phyloP scores from a whole-genome alignment of 2,329 filamentous ascomycete species.

The Ophiostoma sp. region DNA sequence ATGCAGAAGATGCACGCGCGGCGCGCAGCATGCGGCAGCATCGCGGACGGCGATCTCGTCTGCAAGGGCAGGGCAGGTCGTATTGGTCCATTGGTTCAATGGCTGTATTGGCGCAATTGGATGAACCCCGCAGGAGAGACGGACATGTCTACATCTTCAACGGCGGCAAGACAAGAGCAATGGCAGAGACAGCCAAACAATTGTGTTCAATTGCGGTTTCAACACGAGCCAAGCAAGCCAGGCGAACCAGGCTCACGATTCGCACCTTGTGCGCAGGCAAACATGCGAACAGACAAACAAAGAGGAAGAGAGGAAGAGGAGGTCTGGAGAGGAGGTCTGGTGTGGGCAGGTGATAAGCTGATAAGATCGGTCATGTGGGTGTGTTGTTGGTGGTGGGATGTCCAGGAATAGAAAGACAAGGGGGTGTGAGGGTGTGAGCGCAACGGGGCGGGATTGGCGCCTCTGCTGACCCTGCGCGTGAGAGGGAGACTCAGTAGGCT shows the following conservation, averaged over 20 bases:
- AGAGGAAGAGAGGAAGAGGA: not conserved
- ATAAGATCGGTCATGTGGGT: conserved; percentile 25
- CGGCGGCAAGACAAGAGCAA: not conserved
- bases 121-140: not conserved
- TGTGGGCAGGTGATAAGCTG: conserved; percentile 17
- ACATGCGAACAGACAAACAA: not conserved
- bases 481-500: not conserved
- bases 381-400: not conserved
- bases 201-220: too few species aligned
- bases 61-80: not conserved
- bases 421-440: conserved; percentile 18
- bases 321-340: too few species aligned
- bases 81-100: not conserved
- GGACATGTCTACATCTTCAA: not conserved
- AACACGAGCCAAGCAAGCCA: not conserved
- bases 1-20: not conserved
- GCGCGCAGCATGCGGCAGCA: not conserved
- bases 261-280: not conserved
- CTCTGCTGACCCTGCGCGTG: not conserved
- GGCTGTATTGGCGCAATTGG: not conserved
- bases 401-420: conserved; percentile 15
- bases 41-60: not conserved
- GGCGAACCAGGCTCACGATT: too few species aligned
- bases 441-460: conserved; percentile 22
- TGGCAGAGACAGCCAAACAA: not conserved